Evolutionary conservation across 192 early-diverging fungal genomes (phyloP).

Genomic region (Podila horticola): DNA sequence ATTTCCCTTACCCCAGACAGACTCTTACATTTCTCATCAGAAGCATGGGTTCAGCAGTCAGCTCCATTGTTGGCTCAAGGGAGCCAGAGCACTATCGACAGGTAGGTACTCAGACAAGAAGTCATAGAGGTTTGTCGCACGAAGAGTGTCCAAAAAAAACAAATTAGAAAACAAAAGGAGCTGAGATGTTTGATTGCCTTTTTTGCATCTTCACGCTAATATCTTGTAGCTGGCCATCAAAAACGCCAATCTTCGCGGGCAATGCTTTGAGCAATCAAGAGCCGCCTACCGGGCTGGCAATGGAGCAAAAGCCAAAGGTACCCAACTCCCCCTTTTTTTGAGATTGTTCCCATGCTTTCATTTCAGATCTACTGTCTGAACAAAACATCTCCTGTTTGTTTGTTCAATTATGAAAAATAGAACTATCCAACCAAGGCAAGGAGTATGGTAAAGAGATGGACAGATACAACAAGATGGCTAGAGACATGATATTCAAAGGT

Average conservation of each 20-base stretch:
- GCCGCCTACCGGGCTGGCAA: conserved; percentile 57
- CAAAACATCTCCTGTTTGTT: background rate
- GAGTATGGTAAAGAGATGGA: conserved; percentile 66
- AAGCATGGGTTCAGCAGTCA: conserved; percentile 29
- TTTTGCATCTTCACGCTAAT: background rate
- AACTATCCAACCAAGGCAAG: conserved; percentile 64
- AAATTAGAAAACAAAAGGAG: background rate
- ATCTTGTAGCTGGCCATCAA: conserved; percentile 48
- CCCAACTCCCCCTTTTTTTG: background rate
- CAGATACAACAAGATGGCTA: conserved; percentile 63
- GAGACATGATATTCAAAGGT: conserved; percentile 59
- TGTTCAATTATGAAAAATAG: conserved; percentile 44
- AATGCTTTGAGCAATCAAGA: conserved; percentile 57
- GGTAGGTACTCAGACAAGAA: background rate
- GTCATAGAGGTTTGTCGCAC: background rate
- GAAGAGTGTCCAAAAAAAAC: background rate
- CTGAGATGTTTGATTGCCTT: background rate
- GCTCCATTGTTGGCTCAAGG: conserved; percentile 1
- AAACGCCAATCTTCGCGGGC: conserved; percentile 58
- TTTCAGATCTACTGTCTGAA: background rate
- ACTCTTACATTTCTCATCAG: background rate
- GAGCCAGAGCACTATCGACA: conserved; percentile 33
- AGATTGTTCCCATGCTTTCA: background rate
- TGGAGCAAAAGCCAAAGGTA: conserved; percentile 56
- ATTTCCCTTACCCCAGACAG: background rate